Evolutionary conservation across 768 basidiomycete species (phyloP).

Genomic region (Leccinum barrowsii): DNA sequence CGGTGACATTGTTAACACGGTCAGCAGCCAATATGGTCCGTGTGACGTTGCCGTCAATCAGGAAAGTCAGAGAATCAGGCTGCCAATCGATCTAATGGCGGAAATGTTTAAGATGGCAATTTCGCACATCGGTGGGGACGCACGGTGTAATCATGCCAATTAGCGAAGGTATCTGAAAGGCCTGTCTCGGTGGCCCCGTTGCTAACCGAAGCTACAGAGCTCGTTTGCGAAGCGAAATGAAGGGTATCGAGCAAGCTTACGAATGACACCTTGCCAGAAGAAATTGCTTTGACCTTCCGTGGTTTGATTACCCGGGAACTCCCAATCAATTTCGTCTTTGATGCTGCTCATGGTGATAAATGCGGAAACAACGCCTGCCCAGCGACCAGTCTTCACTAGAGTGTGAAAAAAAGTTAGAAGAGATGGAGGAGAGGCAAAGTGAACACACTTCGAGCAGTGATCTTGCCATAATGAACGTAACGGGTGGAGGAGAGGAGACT

Average conservation of each 20-base stretch:
- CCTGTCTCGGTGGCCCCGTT: slow-evolving; percentile 47
- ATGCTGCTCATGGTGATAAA: slow-evolving; percentile 83
- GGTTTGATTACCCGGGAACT: slow-evolving; percentile 65
- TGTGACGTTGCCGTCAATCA: slow-evolving; percentile 67
- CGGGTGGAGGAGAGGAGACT: slow-evolving; percentile 76
- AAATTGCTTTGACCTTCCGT: slow-evolving; percentile 73
- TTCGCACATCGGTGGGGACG: slow-evolving; percentile 20
- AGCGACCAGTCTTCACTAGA: slow-evolving; percentile 73
- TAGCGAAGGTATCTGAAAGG: slow-evolving; percentile 59
- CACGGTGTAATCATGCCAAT: slow-evolving; percentile 77
- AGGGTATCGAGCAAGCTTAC: slow-evolving; percentile 37
- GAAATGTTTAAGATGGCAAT: neutral
- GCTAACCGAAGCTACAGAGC: slow-evolving; percentile 38
- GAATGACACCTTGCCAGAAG: slow-evolving; percentile 73
- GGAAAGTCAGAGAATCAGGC: slow-evolving; percentile 59
- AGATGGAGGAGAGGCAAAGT: neutral
- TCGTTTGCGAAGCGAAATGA: neutral
- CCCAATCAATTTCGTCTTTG: slow-evolving; percentile 88
- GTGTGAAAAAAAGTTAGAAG: slow-evolving; percentile 21
- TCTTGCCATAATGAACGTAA: slow-evolving; percentile 77
- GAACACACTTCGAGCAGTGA: slow-evolving; percentile 56
- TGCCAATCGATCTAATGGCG: slow-evolving; percentile 73
- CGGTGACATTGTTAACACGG: slow-evolving; percentile 46
- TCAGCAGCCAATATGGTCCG: slow-evolving; percentile 65
- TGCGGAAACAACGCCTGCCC: slow-evolving; percentile 80